Base-by-base conservation (phyloP, 768 basidiomycete genomes). In the Podaxis sp. region DNA sequence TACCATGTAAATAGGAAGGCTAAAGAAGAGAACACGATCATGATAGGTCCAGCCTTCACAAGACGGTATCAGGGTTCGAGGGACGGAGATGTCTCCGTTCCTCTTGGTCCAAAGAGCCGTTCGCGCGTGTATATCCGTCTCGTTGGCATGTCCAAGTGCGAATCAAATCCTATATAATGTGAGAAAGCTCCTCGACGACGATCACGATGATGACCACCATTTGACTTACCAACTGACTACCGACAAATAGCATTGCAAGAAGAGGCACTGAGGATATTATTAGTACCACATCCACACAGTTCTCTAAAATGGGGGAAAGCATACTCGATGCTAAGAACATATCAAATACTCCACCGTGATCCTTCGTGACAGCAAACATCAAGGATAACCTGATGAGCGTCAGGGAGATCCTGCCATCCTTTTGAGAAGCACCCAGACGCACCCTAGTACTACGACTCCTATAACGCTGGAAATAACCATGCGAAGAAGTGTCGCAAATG, bases 211-310 rank as follows among this genome's bases (percentile, higher is more conserved):
- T n/a, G 9, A 12, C 0, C 8, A 56, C 11, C 36, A 52, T 2
- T 36, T 40, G 42, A 59, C 70, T 17, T 15, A 72, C 72, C 63
- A 61, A 22, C 64, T 71, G 73, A 17, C 64, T 70, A 17, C 70
- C 69, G 56, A 72, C 71, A 49, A 70, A 68, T 36, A 71, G 36
- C 44, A 69, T 48, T 0, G 68, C 70, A 17, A 72, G 46, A 9
- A 70, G 63, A 12, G 73, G 73, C 22, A 74, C 73, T 74, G 52
- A 7, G 15, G n/a, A 38, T 26, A 61, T 26, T 28, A 30, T 24
- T 6, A 46, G 22, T 11, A 40, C 17, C 26, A 22, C 39, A 51
- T 36, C 33, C 49, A 26, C 49, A 26, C 57, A 48, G 24, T 2
- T 36, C 7, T 42, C 44, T 22, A 9, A 19, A 19, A 38, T 28